Base-by-base conservation (phyloP, 495 filamentous ascomycete genomes). In the Gamarada debralockiae region DNA sequence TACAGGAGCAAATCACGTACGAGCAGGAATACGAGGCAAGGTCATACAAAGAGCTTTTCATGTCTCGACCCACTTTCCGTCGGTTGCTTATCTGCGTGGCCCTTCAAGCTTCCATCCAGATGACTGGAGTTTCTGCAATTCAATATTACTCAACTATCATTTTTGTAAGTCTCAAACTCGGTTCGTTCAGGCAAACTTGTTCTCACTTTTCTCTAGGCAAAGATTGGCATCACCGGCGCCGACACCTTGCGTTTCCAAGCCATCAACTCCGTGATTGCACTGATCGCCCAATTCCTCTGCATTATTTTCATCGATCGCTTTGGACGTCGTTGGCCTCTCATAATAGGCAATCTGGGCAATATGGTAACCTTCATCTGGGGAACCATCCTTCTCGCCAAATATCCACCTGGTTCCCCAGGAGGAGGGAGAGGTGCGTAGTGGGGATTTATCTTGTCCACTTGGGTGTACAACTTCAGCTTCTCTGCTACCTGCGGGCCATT, bases 101-200 rank as follows among this genome's bases (percentile, higher is more conserved):
- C 1, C 62, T 93, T 4, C 90, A 93, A 61, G 81, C 71, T 5
- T 74, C 92, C 5, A 86, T 91, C 65, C 89, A 95, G 60, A 72
- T 73, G 67, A 57, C 67, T 27, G 69, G 69, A 59, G 62, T 70
- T 41, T 70, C 71, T 56, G 67, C 65, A 55, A 66, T 70, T 56
- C 67, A 81, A 68, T 87, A 85, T 68, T 87, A 80, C 60, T 33
- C 53, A 0, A 12, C 41, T n/a, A 15, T 17, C 3, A 53, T 53
- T 27, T 53, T 46, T 18, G 43, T 29, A 46, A 63, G n/a, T n/a
- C n/a, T n/a, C n/a, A n/a, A n/a, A n/a, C n/a, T n/a, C n/a, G n/a
- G n/a, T n/a, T n/a, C n/a, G n/a, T n/a, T n/a, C n/a, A n/a, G n/a
- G n/a, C n/a, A n/a, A n/a, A n/a, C n/a, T n/a, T n/a, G n/a, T n/a